Conservation (phyloP, 2,329 filamentous ascomycete genomes). For the Cordyceps fumosorosea region DNA sequence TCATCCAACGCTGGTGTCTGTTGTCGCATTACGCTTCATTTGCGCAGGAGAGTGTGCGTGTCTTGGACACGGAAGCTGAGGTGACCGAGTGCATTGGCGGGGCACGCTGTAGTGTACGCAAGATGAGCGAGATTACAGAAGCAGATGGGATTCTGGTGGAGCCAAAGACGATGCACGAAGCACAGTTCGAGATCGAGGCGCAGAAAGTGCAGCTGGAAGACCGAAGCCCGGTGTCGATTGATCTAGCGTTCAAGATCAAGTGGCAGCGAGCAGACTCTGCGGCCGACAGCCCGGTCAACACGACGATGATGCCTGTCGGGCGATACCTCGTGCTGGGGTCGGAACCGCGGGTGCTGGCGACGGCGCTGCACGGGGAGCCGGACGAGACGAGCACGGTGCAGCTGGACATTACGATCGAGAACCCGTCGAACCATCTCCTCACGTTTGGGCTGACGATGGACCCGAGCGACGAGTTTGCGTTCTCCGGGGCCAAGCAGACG, state of each 20-base stretch:
- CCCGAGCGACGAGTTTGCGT: slow-evolving; percentile 84
- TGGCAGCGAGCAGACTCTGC: slow-evolving; percentile 58
- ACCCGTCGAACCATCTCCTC: slow-evolving; percentile 88
- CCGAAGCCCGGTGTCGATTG: slow-evolving; percentile 65
- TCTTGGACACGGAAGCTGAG: slow-evolving; percentile 56
- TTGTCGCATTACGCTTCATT: slow-evolving; percentile 70
- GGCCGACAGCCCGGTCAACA: slow-evolving; percentile 39
- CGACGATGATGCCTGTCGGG: slow-evolving; percentile 67
- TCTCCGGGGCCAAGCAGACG: slow-evolving; percentile 78
- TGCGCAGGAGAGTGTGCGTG: slow-evolving; percentile 60
- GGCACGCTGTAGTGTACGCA: slow-evolving; percentile 48
- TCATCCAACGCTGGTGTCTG: slow-evolving; percentile 77
- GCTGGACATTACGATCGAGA: slow-evolving; percentile 68
- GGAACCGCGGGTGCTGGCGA: slow-evolving; percentile 77
- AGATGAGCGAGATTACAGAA: slow-evolving; percentile 30
- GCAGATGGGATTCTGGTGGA: slow-evolving; percentile 43
- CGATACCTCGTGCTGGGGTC: slow-evolving; percentile 72
- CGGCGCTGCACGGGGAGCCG: slow-evolving; percentile 39
- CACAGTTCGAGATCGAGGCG: slow-evolving; percentile 64
- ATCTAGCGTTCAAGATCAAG: slow-evolving; percentile 65
- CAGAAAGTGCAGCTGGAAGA: slow-evolving; percentile 79
- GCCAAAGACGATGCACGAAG: slow-evolving; percentile 64
- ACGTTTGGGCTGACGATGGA: slow-evolving; percentile 93
- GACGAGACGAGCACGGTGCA: slow-evolving; percentile 32
- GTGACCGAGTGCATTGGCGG: slow-evolving; percentile 55